Evolutionary conservation across 371 early-diverging fungal species (phyloP), one percentile per base, ranked within the genome.

Genomic region (Rhizopus microsporus): DNA sequence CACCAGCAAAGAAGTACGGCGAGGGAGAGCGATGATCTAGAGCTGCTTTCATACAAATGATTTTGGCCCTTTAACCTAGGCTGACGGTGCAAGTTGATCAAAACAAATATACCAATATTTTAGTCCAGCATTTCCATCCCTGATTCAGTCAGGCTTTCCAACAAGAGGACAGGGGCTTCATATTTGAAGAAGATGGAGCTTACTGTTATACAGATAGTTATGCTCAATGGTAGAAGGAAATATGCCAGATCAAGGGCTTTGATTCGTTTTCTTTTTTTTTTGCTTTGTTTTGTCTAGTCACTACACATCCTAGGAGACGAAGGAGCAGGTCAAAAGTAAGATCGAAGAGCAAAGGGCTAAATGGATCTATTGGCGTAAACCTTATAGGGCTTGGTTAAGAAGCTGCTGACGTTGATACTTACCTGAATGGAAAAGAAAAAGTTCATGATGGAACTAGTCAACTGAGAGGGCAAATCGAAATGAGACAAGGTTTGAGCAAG

Each of bases 251-350:
- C n/a, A 52, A 3, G 16, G 35, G 49, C 8, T 62, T 54, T 60
- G 54, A 61, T 23, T 23, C 31, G 45, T 60, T 54, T 51, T 38
- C 44, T 30, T 13, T 38, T 51, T 30, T 13, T 34, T 34, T 29
- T 29, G 9, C 40, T 29, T 1, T 12, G 31, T 23, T 23, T 23
- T 23, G 23, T 0, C 23, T 23, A 23, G 23, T 23, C 23, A 23
- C 2, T 2, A 23, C 23, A 23, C 23, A 23, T 23, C 23, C 23
- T 23, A 23, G 23, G 4, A 31, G 16, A 0, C 57, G 53, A 6
- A 65, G 15, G 4, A 57, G 35, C 16, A 58, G 63, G 15, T 60
- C 66, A 35, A 66, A 57, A 39, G 58, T 56, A 1, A 67, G 29
- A 30, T 67, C 62, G 39, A 57, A 67, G 0, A 67, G 51, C 1